Percentiles rank a stretch among this genome's conserved stretches.
Conservation (phyloP, 371 early-diverging fungal genomes). For the Dentiscutata heterogama region DNA sequence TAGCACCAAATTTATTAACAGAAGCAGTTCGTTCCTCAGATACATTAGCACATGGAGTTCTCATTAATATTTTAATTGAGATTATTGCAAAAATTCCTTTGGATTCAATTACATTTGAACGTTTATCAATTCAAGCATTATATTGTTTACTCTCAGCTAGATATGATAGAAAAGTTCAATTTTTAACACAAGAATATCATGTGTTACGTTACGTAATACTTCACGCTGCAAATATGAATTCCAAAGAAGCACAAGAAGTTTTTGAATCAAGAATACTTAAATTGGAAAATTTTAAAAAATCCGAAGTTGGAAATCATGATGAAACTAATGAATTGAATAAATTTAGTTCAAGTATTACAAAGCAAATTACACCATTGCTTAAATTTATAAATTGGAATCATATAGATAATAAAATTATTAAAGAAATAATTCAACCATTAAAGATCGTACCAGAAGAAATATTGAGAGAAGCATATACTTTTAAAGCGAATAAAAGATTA, state of each 20-base stretch:
- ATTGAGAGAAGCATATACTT: neutral
- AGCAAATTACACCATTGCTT: neutral
- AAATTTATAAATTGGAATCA: neutral
- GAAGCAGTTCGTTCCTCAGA: neutral
- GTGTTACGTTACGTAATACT: conserved; percentile 36
- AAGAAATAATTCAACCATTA: conserved; percentile 3
- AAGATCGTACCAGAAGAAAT: neutral
- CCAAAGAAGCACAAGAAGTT: neutral
- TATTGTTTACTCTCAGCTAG: neutral
- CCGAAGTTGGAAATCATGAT: neutral
- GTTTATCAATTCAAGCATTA: neutral
- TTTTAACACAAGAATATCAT: conserved; percentile 33
- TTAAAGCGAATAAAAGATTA: too few relatives aligned
- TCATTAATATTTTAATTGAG: neutral
- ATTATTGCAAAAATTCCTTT: neutral
- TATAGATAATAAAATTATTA: neutral
- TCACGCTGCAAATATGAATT: conserved; percentile 1
- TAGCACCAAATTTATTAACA: conserved; percentile 16
- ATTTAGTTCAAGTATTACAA: neutral
- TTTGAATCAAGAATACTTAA: conserved; percentile 20
- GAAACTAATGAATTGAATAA: neutral
- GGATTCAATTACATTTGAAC: neutral
- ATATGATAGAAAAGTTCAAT: neutral
- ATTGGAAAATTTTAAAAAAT: neutral
- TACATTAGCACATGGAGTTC: neutral